phyloP scores from a whole-genome alignment of 176 grass and related monocot genomes.

The Bromus sterilis region DNA sequence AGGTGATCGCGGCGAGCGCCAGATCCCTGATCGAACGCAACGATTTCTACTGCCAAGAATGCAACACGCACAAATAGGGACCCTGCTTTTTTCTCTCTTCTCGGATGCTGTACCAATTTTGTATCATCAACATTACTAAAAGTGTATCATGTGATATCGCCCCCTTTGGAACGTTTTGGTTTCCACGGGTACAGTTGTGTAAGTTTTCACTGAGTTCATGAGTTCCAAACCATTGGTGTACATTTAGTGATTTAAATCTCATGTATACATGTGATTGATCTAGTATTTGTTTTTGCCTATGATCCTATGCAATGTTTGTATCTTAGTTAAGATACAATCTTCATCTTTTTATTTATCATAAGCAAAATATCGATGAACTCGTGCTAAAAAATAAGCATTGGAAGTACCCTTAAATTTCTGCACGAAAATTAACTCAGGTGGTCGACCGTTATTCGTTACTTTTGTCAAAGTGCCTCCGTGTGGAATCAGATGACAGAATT shows the following conservation, averaged over 20 bases:
- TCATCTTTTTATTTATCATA: too few relatives aligned
- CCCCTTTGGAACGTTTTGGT: not conserved
- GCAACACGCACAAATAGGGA: conserved; percentile 32
- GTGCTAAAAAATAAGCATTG: too few relatives aligned
- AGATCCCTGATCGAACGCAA: conserved; percentile 38
- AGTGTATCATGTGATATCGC: not conserved
- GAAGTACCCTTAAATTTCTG: too few relatives aligned
- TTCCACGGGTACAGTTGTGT: not conserved
- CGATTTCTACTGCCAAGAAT: conserved; percentile 45
- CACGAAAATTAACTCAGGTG: too few relatives aligned
- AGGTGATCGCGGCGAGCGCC: not conserved
- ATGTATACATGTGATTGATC: too few relatives aligned
- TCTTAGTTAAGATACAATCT: too few relatives aligned
- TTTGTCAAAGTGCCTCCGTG: not conserved
- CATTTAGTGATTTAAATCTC: too few relatives aligned
- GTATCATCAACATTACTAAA: not conserved
- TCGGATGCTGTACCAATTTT: not conserved
- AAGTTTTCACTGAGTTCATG: not conserved
- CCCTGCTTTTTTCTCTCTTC: not conserved
- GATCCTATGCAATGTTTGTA: too few relatives aligned
- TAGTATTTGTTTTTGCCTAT: too few relatives aligned
- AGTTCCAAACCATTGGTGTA: too few relatives aligned
- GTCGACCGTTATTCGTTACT: too few relatives aligned
- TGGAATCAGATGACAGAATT: not conserved
- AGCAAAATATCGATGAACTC: too few relatives aligned